Base-by-base conservation (phyloP, 2,329 filamentous ascomycete species). In the Chaetomiaceae sp. region DNA sequence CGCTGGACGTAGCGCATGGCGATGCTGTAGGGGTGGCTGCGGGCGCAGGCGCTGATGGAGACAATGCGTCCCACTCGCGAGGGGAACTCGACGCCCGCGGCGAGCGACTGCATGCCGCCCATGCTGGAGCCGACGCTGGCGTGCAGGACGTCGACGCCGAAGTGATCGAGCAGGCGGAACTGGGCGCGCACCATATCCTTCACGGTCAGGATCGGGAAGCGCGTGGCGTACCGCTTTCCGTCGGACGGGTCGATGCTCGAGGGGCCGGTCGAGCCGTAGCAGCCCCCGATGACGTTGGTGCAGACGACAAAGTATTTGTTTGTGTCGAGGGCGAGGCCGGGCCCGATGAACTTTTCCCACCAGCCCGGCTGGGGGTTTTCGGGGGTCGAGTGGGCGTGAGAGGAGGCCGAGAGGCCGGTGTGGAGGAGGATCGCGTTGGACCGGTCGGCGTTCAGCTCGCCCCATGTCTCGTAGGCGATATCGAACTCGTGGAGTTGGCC, bases 261-360 rank as follows among this genome's bases (percentile, higher is more conserved):
- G 0, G 93, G 93, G 0, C 93, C 93, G 0, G 93, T 99, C 31
- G 89, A 96, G 30, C 93, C 93, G 68, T 93, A 97, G 70, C 93
- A 99, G 5, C 93, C 90, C 45, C 93, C 93, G 31, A 99, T 79
- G 41, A 97, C 91, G 66, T 99, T 99, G 9, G 93, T 97, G 72
- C 93, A 99, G 55, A 99, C 89, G 54, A 99, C 73, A 64, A 90
- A 89, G 73, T 95, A 95, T 66, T 89, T 92, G 68, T 92, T 73
- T 1, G 93, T 99, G 67, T 99, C 89, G 9, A 99, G 72, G 10
- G 89, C 87, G 17, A 79, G 78, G 0, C 87, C 89, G 0, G 91
- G 87, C 0, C 93, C 93, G 63, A 99, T 97, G 67, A 99, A 99
- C 68, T 87, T 92, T 70, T 99, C 93, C 93, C 93, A 99, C 93